phyloP scores from a whole-genome alignment of 2,329 filamentous ascomycete genomes.

The Penicillium verrucosum region DNA sequence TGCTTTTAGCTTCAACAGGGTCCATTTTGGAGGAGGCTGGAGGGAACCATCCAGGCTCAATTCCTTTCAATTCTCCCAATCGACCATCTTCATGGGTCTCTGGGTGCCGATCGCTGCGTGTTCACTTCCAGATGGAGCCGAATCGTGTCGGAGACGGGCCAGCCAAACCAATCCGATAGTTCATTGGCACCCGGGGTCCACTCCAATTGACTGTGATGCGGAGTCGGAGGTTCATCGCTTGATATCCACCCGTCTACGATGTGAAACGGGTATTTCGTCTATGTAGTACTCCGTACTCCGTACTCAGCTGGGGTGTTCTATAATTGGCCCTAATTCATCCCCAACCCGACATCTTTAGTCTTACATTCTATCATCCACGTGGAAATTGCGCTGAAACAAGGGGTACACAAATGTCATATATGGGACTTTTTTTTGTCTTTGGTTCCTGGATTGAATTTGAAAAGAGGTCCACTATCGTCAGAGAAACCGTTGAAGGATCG shows the following conservation, averaged over 20 bases:
- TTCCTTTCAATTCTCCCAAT: not conserved
- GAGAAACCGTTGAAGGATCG: slow-evolving; percentile 3
- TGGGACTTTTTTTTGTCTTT: not conserved
- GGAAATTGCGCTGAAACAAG: not conserved
- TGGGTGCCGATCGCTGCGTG: slow-evolving; percentile 13
- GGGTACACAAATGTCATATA: not conserved
- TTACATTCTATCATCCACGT: not conserved
- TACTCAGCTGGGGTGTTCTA: not conserved
- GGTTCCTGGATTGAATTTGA: not conserved
- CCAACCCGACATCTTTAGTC: not conserved
- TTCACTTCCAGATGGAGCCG: slow-evolving; percentile 8
- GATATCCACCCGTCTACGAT: not conserved
- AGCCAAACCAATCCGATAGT: slow-evolving; percentile 13
- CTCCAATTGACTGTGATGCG: not conserved
- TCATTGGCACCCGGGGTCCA: slow-evolving; percentile 6
- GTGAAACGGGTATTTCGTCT: not conserved
- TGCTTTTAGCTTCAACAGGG: not conserved
- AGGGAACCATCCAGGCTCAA: not conserved
- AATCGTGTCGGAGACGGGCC: slow-evolving; percentile 13
- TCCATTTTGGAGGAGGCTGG: not conserved
- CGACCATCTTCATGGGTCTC: not conserved
- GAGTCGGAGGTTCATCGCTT: not conserved
- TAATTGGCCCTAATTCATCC: not conserved
- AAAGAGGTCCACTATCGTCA: not conserved
- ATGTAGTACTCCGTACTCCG: too few relatives aligned